Percentiles rank a stretch among this genome's conserved stretches.
Evolutionary conservation across 2,329 filamentous ascomycete species (phyloP).

Genomic region (Arthrinium phaeospermum): DNA sequence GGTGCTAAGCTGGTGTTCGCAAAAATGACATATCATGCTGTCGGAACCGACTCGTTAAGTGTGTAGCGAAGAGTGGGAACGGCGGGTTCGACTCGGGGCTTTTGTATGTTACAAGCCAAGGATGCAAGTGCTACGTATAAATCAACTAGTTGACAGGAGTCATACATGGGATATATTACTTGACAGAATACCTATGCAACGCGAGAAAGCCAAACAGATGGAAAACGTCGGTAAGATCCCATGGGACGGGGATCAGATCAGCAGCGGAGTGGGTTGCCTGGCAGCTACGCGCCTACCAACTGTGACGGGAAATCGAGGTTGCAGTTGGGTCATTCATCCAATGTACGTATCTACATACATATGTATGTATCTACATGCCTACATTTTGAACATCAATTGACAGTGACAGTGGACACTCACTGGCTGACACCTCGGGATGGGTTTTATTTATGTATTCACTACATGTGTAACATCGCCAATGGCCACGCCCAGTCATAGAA

Average conservation of each 20-base stretch:
- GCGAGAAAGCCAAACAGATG: not conserved
- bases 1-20: not conserved
- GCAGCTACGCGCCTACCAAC: not conserved
- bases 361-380: too few relatives aligned
- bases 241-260: not conserved
- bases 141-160: not conserved
- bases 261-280: not conserved
- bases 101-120: not conserved
- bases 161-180: not conserved
- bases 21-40: not conserved
- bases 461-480: not conserved
- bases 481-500: too few relatives aligned
- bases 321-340: not conserved
- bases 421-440: not conserved
- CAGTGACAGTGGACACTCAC: too few relatives aligned
- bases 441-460: not conserved
- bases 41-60: not conserved
- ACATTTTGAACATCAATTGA: too few relatives aligned
- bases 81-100: not conserved
- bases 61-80: not conserved
- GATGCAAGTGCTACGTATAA: not conserved
- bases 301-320: not conserved
- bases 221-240: not conserved
- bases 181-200: not conserved
- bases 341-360: not conserved